Evolutionary conservation across 2,329 filamentous ascomycete species (phyloP), one percentile per base, ranked within the genome.

Genomic region (Epichloe uncinata): DNA sequence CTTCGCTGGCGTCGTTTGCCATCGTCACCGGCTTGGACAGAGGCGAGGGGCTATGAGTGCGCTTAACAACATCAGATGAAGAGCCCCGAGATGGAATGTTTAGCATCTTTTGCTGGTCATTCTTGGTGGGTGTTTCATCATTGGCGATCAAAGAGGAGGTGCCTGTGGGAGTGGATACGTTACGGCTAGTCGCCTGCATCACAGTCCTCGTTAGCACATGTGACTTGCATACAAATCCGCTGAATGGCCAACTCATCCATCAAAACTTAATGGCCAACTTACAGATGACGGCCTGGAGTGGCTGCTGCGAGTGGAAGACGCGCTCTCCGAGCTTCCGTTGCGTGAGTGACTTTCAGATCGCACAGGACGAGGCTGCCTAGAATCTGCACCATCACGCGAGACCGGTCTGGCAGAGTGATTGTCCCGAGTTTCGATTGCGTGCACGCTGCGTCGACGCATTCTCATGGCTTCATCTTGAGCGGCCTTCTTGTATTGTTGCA

Each of bases 381-480:
- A 15, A 18, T 53, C 49, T 12, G 36, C 41, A 52, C 48, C 49
- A 42, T 62, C 62, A 34, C 57, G 55, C 34, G 58, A 55, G 16
- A 51, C 38, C 16, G 37, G 44, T 20, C 46, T 49, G 33, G 55
- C 44, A 36, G 58, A 56, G 13, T 54, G 47, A 15, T 56, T 49
- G 22, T 65, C 59, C 26, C 55, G 48, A 18, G 55, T 55, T 22
- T 79, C 74, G 53, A 77, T 66, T 16, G 80, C 84, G 56, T 87
- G 87, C 69, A 94, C 78, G 67, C 89, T 96, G 56, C 89, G 81
- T 61, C 89, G 81, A 58, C 89, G 78, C 66, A 89, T 85, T 61
- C 87, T 78, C 66, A 85, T 88, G 9, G 82, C 78, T 36, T 84
- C 75, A 30, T 91, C 87, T 16, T 78, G 66, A n/a, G 69, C 63